Evolutionary conservation across 2,329 filamentous ascomycete species (phyloP), one percentile per base, ranked within the genome.

Genomic region (Bipolaris oryzae): DNA sequence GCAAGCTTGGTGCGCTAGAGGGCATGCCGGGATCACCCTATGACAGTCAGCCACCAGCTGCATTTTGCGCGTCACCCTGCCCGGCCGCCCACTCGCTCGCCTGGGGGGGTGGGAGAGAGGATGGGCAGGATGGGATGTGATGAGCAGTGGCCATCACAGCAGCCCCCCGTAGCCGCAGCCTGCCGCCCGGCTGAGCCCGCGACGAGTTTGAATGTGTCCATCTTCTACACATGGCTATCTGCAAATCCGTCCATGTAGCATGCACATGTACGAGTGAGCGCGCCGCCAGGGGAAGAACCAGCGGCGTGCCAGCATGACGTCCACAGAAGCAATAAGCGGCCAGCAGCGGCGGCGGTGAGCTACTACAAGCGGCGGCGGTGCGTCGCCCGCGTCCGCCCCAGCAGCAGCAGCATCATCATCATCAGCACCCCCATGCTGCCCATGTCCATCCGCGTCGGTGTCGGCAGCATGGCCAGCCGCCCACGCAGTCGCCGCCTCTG

Each of bases 1-100:
- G 64, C 50, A 49, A 53, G 51, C 53, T 57, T 55, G 48, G 43
- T 51, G 38, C 57, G 57, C 52, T 49, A 57, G 41, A 34, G 44
- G n/a, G 35, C 50, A 55, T 61, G 60, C 64, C 65, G 61, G 63
- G 35, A n/a, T 23, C 28, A 45, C 54, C 64, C 58, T 66, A 59
- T 68, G 46, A 55, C 41, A 61, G 57, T 48, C 62, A 60, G 55
- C 50, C 53, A 45, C 53, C 49, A 16, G 31, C 48, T 53, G 56
- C 25, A 41, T 59, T 62, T 59, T 54, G 15, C 18, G 39, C 49
- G 11, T 51, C 45, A 50, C 46, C 38, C 34, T 23, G 34, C 45
- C 7, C 23, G n/a, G 16, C n/a, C 23, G 7, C 13, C 16, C 16
- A 39, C 37, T 20, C 13, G 15, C 33, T 34, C 5, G 33, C 13